Percentiles rank a stretch among this genome's conserved stretches.
Evolutionary conservation across 768 basidiomycete genomes (phyloP).

Genomic region (Mycena epipterygia): DNA sequence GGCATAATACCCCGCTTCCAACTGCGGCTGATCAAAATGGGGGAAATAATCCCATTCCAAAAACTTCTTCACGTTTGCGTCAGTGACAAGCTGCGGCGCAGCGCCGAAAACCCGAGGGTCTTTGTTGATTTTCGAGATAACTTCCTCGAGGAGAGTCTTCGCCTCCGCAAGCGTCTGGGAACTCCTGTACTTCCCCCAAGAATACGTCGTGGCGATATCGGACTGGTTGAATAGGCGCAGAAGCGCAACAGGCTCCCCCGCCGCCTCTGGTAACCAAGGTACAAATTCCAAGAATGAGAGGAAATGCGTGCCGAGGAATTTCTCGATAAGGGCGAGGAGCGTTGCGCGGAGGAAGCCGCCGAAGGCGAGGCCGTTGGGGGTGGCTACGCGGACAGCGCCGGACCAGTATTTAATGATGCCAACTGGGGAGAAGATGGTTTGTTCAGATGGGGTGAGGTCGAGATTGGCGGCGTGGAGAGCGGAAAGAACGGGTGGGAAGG

Average conservation of each 20-base stretch:
- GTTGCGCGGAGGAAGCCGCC: slow-evolving; percentile 19
- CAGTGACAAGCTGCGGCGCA: slow-evolving; percentile 10
- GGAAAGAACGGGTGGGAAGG: slow-evolving; percentile 14
- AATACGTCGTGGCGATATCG: slow-evolving; percentile 15
- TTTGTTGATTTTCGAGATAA: slow-evolving; percentile 6
- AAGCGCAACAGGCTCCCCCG: slow-evolving; percentile 18
- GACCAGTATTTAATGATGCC: slow-evolving; percentile 19
- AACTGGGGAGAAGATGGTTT: slow-evolving; percentile 17
- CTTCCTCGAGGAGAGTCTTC: slow-evolving; percentile 1
- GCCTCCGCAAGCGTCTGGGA: slow-evolving; percentile 10
- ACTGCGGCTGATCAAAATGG: slow-evolving; percentile 12
- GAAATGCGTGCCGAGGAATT: slow-evolving; percentile 21
- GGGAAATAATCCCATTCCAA: slow-evolving; percentile 17
- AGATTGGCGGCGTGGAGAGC: slow-evolving; percentile 17
- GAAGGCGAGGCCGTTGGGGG: slow-evolving; percentile 9
- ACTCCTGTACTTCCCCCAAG: slow-evolving; percentile 5
- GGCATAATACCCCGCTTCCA: slow-evolving; percentile 14
- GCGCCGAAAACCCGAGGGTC: neutral
- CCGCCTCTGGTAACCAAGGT: slow-evolving; percentile 18
- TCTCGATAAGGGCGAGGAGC: slow-evolving; percentile 21
- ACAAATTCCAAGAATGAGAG: slow-evolving; percentile 22
- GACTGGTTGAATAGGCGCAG: slow-evolving; percentile 21
- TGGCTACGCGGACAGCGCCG: slow-evolving; percentile 14
- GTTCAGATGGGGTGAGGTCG: slow-evolving; percentile 19
- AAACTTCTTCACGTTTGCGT: slow-evolving; percentile 15